phyloP scores from a whole-genome alignment of 768 basidiomycete species.

The Mrakia hoshinonis region DNA sequence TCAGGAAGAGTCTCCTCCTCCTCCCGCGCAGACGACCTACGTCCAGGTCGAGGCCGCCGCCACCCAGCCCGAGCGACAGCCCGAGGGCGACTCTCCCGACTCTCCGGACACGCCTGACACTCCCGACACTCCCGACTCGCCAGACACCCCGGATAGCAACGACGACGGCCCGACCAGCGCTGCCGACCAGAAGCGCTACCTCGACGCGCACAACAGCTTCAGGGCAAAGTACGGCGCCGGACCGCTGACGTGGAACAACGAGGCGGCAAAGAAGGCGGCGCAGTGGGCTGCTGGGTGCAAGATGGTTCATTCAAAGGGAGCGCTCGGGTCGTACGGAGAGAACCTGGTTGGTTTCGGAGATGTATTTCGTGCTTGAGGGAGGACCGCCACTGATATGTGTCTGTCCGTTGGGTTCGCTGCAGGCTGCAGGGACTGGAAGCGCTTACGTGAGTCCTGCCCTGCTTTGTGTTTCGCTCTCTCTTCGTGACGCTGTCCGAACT shows the following conservation, averaged over 20 bases:
- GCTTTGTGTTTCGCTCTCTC: neutral
- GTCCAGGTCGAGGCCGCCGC: neutral
- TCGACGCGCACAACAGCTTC: constrained; percentile 56
- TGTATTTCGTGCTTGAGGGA: neutral
- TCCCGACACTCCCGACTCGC: neutral
- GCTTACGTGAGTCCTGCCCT: neutral
- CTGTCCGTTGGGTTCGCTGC: too few species aligned
- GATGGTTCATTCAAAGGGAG: neutral
- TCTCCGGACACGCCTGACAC: too few species aligned
- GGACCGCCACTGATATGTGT: neutral
- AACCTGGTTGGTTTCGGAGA: constrained; percentile 2
- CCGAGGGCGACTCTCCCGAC: neutral
- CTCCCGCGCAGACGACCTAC: neutral
- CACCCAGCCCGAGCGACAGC: neutral
- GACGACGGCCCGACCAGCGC: constrained; percentile 39
- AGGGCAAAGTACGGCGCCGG: constrained; percentile 58
- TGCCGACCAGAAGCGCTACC: constrained; percentile 50
- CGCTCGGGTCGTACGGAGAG: neutral
- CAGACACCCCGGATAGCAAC: too few species aligned
- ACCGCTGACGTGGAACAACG: constrained; percentile 56
- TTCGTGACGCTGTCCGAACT: constrained; percentile 38
- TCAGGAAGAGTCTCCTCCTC: neutral
- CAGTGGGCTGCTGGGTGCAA: neutral
- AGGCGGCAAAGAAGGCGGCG: constrained; percentile 52
- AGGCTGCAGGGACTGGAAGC: neutral